Base-by-base conservation (phyloP, 1,284 basidiomycete species). In the Tilletia horrida region DNA sequence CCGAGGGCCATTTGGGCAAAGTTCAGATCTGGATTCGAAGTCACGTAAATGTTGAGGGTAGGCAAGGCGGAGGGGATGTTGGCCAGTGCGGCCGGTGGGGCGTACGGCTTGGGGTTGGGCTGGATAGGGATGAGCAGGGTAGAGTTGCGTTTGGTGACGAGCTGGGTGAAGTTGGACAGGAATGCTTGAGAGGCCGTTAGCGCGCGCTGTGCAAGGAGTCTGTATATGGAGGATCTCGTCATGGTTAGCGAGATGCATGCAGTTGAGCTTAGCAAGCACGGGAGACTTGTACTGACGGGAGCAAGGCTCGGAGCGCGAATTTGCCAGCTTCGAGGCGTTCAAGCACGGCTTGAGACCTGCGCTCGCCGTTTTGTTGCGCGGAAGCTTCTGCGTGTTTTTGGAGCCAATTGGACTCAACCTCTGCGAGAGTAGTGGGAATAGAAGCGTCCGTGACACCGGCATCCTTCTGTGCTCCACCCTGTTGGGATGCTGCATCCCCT, bases 71-170 rank as follows among this genome's bases (percentile, higher is more conserved):
- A 23, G 13, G 71, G 44, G 40, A 57, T 31, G 27, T 62, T 43
- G 3, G 66, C 65, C 18, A 70, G 35, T 6, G 70, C 35, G 4
- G 74, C 45, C 4, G 76, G 75, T 0, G 79, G 72, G 27, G 70
- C 59, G 66, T 78, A 81, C 1, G 79, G 73, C 3, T 75, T 72
- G 6, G 80, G 80, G 66, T 81, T 81, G 18, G 80, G 80, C 25
- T 70, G 67, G 40, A 79, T 73, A 8, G 80, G 76, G 1, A 80
- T 66, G 2, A 81, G 70, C n/a, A 81, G 74, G 16, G 16, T 67
- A 62, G 18, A 74, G 43, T 74, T 76, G 8, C 68, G 62, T 23
- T 63, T 14, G 7, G 66, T 74, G 42, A 75, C 68, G 11, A 48
- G 50, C 31, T 70, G 48, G 42, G 77, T 69, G 68, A 73, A 80